Conservation (phyloP, 331 rosid genomes). For the Quercus phellos region DNA sequence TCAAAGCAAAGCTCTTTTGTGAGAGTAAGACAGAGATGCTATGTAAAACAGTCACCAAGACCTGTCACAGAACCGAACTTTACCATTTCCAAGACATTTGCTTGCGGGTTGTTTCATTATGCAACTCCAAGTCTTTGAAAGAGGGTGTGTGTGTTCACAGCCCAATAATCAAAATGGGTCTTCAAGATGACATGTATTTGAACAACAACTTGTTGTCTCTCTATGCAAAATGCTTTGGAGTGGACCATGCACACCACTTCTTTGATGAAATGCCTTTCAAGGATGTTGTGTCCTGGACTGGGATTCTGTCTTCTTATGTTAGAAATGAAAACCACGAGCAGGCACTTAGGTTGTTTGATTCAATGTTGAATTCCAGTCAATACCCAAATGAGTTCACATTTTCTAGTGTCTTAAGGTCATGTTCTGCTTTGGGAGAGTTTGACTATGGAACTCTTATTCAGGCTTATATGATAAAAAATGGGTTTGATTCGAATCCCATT, state of each 20-base stretch:
- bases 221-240: conserved; percentile 52
- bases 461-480: conserved; percentile 45
- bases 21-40: conserved; percentile 15
- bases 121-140: conserved; percentile 48
- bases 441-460: conserved; percentile 39
- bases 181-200: conserved; percentile 46
- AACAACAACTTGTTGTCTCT: conserved; percentile 49
- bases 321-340: conserved; percentile 30
- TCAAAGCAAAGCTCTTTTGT: background rate
- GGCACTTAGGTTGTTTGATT: conserved; percentile 47
- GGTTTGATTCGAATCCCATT: conserved; percentile 43
- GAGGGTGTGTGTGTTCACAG: conserved; percentile 54
- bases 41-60: conserved; percentile 27
- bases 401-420: conserved; percentile 45
- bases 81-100: conserved; percentile 37
- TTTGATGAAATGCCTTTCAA: conserved; percentile 66
- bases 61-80: conserved; percentile 19
- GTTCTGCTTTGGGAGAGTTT: conserved; percentile 44
- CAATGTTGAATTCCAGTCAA: conserved; percentile 38
- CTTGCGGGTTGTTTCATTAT: conserved; percentile 39
- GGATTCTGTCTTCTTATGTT: conserved; percentile 47
- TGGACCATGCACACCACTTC: conserved; percentile 38
- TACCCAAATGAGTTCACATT: conserved; percentile 54
- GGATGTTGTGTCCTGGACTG: conserved; percentile 69
- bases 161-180: conserved; percentile 55